These are phyloP conservation scores for Glonium stellatum DNA, from an alignment of 495 filamentous ascomycete species.

Conservation along the genomic window DNA sequence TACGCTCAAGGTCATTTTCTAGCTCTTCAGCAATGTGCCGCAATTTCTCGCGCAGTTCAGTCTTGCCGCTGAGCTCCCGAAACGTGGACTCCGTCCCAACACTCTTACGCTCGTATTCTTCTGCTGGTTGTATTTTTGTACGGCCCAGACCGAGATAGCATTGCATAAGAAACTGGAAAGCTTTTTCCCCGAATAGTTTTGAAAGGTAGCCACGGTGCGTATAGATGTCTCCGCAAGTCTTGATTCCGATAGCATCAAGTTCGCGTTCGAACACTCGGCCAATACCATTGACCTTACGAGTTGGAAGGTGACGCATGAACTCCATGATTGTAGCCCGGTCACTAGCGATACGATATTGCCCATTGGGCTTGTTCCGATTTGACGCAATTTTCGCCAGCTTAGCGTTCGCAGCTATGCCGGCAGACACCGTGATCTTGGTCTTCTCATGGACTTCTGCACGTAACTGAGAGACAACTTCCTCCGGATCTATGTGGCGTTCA, in stretches of 20 bases:
- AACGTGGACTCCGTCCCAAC: constrained; percentile 94
- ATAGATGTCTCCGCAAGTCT: constrained; percentile 86
- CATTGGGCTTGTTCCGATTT: constrained; percentile 94
- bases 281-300: constrained; percentile 87
- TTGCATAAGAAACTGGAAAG: constrained; percentile 75
- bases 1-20: constrained; percentile 73
- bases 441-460: constrained; percentile 68
- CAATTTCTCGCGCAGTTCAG: constrained; percentile 68
- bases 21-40: constrained; percentile 75
- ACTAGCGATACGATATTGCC: constrained; percentile 70
- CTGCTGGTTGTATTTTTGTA: constrained; percentile 80
- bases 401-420: constrained; percentile 88
- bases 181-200: constrained; percentile 84
- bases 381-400: constrained; percentile 91
- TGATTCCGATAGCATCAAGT: constrained; percentile 77
- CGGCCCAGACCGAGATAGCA: constrained; percentile 82
- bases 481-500: constrained; percentile 59
- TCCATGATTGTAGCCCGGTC: constrained; percentile 66
- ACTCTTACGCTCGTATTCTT: constrained; percentile 86
- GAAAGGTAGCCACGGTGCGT: constrained; percentile 61
- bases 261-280: constrained; percentile 93
- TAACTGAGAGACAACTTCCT: constrained; percentile 67
- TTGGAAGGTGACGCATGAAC: constrained; percentile 77
- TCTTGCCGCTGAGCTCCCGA: constrained; percentile 63
- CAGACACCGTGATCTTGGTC: constrained; percentile 82